Evolutionary conservation across 768 basidiomycete genomes (phyloP), one percentile per base, ranked within the genome.

Genomic region (Gloeopeniophorella convolvens): DNA sequence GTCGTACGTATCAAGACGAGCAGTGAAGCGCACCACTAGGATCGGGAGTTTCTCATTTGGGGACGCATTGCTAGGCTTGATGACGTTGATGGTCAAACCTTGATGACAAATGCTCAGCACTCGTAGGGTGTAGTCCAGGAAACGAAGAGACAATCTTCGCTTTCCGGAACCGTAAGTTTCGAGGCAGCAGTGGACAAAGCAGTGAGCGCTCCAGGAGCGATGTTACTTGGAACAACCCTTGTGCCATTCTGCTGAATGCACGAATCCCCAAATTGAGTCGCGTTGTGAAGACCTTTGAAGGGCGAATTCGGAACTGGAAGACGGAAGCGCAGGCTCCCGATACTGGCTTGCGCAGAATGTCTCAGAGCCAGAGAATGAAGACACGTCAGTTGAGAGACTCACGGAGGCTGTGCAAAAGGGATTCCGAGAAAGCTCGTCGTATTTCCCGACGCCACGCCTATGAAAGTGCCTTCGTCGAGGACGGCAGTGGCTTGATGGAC

Each of bases 331-430:
- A 65, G 59, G 16, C 68, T 58, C 5, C 63, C 62, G 2, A 63
- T 54, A 13, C 69, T 71, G 24, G n/a, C 10, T 36, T n/a, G 23
- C 20, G 15, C 26, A n/a, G n/a, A n/a, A n/a, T n/a, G n/a, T n/a
- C n/a, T n/a, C n/a, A 13, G 7, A 24, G 24, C 13, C 10, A 18
- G 16, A 32, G 40, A 35, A 1, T 23, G 27, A n/a, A 1, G 32
- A n/a, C 34, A 30, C n/a, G 1, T 24, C 12, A n/a, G 42, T 21
- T 9, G 21, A 35, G 26, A 30, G 42, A 44, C 67, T 12, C 57
- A 73, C 70, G 68, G 69, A 28, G 70, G 66, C 23, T 64, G 57
- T 5, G 71, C 68, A 35, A 66, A 74, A 0, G 69, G 73, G 9
- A 75, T 69, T 1, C 72, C 73, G 0, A 73, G 60, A 45, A 69